Evolutionary conservation across 768 basidiomycete genomes (phyloP).

Genomic region (Serendipita sp.): DNA sequence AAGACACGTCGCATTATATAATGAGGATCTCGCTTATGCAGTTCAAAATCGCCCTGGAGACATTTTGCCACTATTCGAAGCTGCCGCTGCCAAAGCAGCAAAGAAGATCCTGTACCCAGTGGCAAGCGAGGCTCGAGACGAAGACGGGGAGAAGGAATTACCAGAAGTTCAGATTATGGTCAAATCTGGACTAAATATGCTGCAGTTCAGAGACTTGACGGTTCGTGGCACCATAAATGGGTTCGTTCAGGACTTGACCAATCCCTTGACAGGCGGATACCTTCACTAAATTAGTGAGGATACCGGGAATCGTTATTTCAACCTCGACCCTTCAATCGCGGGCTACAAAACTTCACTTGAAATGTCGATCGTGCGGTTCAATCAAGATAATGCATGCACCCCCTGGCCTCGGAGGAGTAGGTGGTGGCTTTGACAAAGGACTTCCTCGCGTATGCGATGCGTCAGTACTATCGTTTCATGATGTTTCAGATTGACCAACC

Average conservation of each 20-base stretch:
- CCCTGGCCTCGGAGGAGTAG: conserved; percentile 71
- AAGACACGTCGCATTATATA: conserved; percentile 43
- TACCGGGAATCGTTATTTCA: conserved; percentile 96
- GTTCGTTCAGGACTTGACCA: neutral
- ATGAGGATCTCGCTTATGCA: conserved; percentile 83
- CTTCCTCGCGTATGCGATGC: conserved; percentile 82
- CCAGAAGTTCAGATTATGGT: conserved; percentile 77
- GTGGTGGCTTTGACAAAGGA: conserved; percentile 67
- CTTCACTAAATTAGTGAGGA: conserved; percentile 88
- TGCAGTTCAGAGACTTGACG: conserved; percentile 84
- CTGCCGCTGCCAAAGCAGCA: conserved; percentile 72
- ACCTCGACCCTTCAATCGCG: conserved; percentile 86
- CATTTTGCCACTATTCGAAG: conserved; percentile 80
- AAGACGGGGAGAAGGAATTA: conserved; percentile 35
- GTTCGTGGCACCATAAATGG: conserved; percentile 23
- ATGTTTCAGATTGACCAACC: neutral
- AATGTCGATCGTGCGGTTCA: conserved; percentile 80
- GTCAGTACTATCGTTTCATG: neutral
- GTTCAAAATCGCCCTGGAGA: conserved; percentile 84
- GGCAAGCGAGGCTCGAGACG: conserved; percentile 31
- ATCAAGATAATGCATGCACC: conserved; percentile 63
- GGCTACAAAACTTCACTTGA: conserved; percentile 79
- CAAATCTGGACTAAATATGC: conserved; percentile 78
- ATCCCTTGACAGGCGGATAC: conserved; percentile 40
- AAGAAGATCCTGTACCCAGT: conserved; percentile 71